These are phyloP conservation scores for Cupressus sempervirens DNA, from an alignment of 75 land plant genomes.

Conservation along the genomic window DNA sequence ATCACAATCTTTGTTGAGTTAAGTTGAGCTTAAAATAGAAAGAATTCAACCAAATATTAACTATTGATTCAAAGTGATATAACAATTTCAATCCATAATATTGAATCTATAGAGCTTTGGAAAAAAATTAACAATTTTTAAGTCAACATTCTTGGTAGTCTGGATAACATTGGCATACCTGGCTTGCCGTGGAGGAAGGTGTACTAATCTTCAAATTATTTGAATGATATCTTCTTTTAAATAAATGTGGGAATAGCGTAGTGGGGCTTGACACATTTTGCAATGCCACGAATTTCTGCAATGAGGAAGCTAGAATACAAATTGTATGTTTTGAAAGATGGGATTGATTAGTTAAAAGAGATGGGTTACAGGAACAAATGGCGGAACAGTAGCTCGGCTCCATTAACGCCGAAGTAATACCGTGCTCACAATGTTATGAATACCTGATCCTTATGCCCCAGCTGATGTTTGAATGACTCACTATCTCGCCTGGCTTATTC, in stretches of 20 bases:
- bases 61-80: no score
- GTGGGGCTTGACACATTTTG: background rate
- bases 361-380: background rate
- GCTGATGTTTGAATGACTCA: no score
- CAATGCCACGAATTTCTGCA: background rate
- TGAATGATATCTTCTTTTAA: background rate
- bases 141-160: background rate
- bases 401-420: background rate
- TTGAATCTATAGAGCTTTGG: no score
- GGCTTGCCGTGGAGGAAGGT: background rate
- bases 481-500: no score
- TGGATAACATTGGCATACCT: background rate
- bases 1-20: no score
- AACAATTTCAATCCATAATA: no score
- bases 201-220: background rate
- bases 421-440: background rate
- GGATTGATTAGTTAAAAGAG: background rate
- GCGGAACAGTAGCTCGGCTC: background rate
- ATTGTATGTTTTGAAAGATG: background rate
- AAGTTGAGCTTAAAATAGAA: no score
- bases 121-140: no score
- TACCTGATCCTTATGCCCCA: background rate
- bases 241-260: background rate
- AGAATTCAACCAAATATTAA: no score
- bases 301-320: background rate